phyloP scores from a whole-genome alignment of 371 early-diverging fungal genomes.

The Apophysomyces trapeziformis region DNA sequence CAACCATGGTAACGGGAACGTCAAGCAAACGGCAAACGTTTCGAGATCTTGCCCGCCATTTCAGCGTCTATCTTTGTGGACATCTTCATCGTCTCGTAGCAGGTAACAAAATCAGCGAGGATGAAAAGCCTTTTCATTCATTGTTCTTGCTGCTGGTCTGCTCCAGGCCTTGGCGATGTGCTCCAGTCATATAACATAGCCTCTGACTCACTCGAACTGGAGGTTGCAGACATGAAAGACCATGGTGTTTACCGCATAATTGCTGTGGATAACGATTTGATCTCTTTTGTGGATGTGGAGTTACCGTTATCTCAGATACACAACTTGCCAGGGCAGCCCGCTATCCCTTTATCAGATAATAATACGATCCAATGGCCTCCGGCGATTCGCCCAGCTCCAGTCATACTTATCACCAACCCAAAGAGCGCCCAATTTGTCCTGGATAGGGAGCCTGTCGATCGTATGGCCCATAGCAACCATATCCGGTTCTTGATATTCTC shows the following conservation, averaged over 20 bases:
- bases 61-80: constrained; percentile 84
- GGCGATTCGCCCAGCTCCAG: constrained; percentile 58
- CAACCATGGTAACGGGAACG: constrained; percentile 75
- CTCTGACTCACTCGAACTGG: constrained; percentile 76
- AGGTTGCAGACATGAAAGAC: constrained; percentile 87
- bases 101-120: constrained; percentile 31
- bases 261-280: constrained; percentile 86
- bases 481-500: constrained; percentile 80
- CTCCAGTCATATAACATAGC: constrained; percentile 66
- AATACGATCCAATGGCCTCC: constrained; percentile 32
- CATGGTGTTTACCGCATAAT: constrained; percentile 83
- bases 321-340: constrained; percentile 10
- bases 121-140: too few relatives aligned
- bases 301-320: constrained; percentile 66
- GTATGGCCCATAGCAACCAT: constrained; percentile 64
- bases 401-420: constrained; percentile 89
- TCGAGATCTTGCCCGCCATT: constrained; percentile 59
- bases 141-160: constrained; percentile 18
- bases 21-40: constrained; percentile 66
- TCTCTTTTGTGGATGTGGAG: constrained; percentile 78
- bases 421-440: constrained; percentile 81
- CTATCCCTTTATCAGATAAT: constrained; percentile 16
- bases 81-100: constrained; percentile 83
- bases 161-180: constrained; percentile 64
- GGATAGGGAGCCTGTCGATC: constrained; percentile 71